phyloP scores from a whole-genome alignment of 257 asterid species.

The Penstemon eatonii region DNA sequence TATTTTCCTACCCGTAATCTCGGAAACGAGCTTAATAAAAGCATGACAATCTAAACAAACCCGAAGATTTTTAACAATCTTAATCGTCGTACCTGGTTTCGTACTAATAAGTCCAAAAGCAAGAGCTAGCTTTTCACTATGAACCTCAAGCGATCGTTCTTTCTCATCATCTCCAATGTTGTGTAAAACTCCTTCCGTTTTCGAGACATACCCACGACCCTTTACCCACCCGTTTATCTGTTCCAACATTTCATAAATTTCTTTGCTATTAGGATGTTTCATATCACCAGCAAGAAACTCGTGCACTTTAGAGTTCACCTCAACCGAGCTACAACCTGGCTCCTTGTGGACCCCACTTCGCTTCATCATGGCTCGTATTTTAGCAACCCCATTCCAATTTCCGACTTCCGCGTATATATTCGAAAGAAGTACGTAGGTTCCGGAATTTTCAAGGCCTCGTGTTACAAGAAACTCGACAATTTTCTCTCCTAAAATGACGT shows the following conservation, averaged over 20 bases:
- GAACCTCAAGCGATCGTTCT: constrained; percentile 45
- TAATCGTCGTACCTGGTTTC: constrained; percentile 41
- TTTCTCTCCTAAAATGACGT: constrained; percentile 41
- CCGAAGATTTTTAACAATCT: constrained; percentile 49
- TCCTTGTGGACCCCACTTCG: constrained; percentile 48
- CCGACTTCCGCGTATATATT: constrained; percentile 51
- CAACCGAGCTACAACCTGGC: constrained; percentile 59
- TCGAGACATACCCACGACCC: constrained; percentile 34
- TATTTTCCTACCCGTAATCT: constrained; percentile 43
- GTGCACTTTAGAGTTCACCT: constrained; percentile 46
- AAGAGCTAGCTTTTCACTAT: constrained; percentile 54
- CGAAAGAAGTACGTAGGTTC: constrained; percentile 51
- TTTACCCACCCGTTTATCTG: constrained; percentile 39
- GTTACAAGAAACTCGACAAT: constrained; percentile 32
- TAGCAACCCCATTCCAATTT: constrained; percentile 53
- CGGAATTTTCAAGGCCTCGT: constrained; percentile 45
- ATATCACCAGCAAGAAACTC: constrained; percentile 58
- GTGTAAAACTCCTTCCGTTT: constrained; percentile 40
- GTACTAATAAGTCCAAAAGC: constrained; percentile 58
- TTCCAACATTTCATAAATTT: constrained; percentile 45
- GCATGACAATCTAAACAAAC: constrained; percentile 53
- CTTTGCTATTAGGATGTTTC: constrained; percentile 44
- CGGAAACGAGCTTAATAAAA: constrained; percentile 45
- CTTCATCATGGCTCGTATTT: constrained; percentile 47
- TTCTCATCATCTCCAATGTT: constrained; percentile 41